Conservation (phyloP, 2,329 filamentous ascomycete genomes). For the Fusarium sp. region DNA sequence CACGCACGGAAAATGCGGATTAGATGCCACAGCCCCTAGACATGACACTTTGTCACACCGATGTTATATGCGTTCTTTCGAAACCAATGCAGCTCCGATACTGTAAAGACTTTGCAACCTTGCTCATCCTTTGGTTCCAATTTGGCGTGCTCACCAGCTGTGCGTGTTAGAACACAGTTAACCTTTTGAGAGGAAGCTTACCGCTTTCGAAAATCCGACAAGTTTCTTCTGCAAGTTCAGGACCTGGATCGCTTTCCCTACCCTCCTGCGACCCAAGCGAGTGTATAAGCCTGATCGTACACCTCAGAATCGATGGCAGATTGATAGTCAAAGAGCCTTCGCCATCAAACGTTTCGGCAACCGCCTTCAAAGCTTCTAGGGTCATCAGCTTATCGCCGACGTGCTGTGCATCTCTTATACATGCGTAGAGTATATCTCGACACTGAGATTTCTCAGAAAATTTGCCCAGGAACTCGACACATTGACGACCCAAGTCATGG, state of each 20-base stretch:
- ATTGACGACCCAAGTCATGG: slow-evolving; percentile 66
- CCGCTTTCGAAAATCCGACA: slow-evolving; percentile 61
- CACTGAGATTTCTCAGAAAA: slow-evolving; percentile 56
- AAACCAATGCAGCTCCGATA: slow-evolving; percentile 83
- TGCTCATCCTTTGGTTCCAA: slow-evolving; percentile 50
- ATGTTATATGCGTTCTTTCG: slow-evolving; percentile 84
- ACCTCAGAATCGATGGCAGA: slow-evolving; percentile 54
- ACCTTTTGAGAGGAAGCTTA: slow-evolving; percentile 34
- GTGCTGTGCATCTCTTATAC: slow-evolving; percentile 78
- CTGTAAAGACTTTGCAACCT: slow-evolving; percentile 63
- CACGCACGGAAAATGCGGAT: slow-evolving; percentile 66
- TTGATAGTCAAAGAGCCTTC: slow-evolving; percentile 39
- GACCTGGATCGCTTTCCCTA: not conserved
- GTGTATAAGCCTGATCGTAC: slow-evolving; percentile 62
- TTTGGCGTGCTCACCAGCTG: slow-evolving; percentile 45
- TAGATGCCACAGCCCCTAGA: slow-evolving; percentile 63
- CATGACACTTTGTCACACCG: slow-evolving; percentile 67
- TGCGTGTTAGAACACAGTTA: slow-evolving; percentile 9
- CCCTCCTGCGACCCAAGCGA: slow-evolving; percentile 50
- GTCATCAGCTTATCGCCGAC: slow-evolving; percentile 69
- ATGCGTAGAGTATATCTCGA: slow-evolving; percentile 78
- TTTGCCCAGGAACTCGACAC: slow-evolving; percentile 69
- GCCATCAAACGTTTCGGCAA: slow-evolving; percentile 42
- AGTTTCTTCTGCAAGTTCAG: slow-evolving; percentile 56
- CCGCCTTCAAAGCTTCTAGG: slow-evolving; percentile 48